Base-by-base conservation (phyloP, 306 rosid genomes). In the Rosa rugosa region DNA sequence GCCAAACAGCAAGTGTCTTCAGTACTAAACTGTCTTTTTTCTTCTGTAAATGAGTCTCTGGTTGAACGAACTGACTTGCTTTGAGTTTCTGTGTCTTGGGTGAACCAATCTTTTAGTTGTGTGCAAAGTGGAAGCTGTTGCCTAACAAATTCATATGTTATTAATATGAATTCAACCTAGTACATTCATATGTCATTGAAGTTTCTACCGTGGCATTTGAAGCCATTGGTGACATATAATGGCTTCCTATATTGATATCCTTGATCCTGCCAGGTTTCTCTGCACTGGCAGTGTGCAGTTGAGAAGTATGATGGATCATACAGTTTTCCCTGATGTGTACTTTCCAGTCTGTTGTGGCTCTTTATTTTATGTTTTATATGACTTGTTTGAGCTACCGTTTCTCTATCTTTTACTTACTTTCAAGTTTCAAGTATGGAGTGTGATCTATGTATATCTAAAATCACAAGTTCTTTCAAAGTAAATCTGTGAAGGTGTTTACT, bases 301-400 rank as follows among this genome's bases (percentile, higher is more conserved):
- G 99, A 93, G 99, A 96, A 96, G 98, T 96, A 96, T 93, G 98
- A 96, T 93, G 97, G 96, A 62, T 93, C 94, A 18, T 74, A 93
- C 94, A 96, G 13, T 65, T 64, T 72, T 75, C 14, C 50, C 75
- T n/a, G 18, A 20, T 53, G n/a, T 7, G n/a, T 7, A 60, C 60
- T 79, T 66, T 65, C 46, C 7, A 8, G 31, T 75, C 63, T 45
- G 34, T 66, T 71, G 36, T 62, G 54, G 71, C 41, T 25, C 50
- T 44, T 81, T 23, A 44, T n/a, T 34, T n/a, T 40, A 17, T 41
- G 46, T 12, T 23, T 11, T 41, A 5, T 31, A 12, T 13, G 11
- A 34, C 42, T 31, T 12, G 14, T 1, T 31, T 63, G 69, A 31
- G 69, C 41, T 2, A 31, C 18, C n/a, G 14, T 34, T 31, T 27